These are phyloP conservation scores for Flammula alnicola DNA, from an alignment of 1,284 basidiomycete species.

Conservation along the genomic window DNA sequence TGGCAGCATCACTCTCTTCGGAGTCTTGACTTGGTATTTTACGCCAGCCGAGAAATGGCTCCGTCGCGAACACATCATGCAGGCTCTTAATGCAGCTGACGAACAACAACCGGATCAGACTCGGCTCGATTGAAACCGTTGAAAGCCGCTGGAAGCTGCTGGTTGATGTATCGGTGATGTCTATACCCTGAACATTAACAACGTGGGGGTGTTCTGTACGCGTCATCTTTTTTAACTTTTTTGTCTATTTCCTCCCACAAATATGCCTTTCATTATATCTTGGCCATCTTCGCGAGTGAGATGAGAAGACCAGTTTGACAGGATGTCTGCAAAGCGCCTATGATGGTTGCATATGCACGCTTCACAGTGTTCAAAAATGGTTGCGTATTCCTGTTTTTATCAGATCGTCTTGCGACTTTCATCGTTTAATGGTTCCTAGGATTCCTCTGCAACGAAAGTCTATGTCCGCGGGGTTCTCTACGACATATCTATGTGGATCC, in stretches of 20 bases:
- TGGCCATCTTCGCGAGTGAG: not conserved
- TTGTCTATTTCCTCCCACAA: not conserved
- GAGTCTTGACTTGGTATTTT: constrained; percentile 75
- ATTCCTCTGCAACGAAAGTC: not conserved
- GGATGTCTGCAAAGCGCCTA: too few species aligned
- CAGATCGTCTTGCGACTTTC: not conserved
- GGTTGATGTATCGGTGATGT: not conserved
- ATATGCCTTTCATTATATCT: not conserved
- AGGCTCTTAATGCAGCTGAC: constrained; percentile 34
- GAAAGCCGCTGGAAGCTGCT: too few species aligned
- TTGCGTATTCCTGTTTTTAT: not conserved
- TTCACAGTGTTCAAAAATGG: too few species aligned
- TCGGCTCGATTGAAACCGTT: not conserved
- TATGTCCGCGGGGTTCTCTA: constrained; percentile 7
- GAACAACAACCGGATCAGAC: constrained; percentile 2
- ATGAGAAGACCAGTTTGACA: too few species aligned
- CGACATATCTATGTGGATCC: constrained; percentile 1
- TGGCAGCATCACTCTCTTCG: constrained; percentile 76
- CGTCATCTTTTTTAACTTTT: not conserved
- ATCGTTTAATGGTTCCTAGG: constrained; percentile 4
- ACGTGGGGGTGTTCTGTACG: not conserved
- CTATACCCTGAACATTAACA: not conserved
- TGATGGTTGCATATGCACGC: too few species aligned
- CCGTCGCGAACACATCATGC: constrained; percentile 59
- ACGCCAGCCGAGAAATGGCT: constrained; percentile 81